phyloP scores from a whole-genome alignment of 495 filamentous ascomycete species.

The Xylaria venustula region DNA sequence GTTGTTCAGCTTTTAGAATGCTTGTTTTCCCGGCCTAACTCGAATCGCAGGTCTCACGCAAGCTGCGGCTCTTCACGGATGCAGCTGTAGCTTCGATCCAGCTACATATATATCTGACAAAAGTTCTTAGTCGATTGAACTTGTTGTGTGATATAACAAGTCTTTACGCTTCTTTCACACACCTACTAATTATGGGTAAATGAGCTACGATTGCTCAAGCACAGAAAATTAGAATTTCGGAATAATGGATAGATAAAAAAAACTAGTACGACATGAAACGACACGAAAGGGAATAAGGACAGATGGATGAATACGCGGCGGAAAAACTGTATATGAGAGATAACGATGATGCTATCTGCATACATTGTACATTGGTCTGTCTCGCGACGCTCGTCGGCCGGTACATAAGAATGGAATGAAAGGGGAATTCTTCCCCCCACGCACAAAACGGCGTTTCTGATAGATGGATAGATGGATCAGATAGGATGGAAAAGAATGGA shows the following conservation, averaged over 20 bases:
- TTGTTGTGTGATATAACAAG: neutral
- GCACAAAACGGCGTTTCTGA: neutral
- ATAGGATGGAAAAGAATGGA: too few species aligned
- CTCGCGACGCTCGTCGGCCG: neutral
- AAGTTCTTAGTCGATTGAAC: too few species aligned
- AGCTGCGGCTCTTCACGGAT: neutral
- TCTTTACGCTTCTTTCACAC: neutral
- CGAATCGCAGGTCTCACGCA: neutral
- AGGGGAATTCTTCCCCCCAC: too few species aligned
- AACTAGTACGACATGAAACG: neutral
- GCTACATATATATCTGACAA: too few species aligned
- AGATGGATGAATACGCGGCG: too few species aligned
- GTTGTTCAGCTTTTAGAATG: neutral
- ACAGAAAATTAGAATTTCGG: too few species aligned
- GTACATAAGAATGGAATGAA: neutral
- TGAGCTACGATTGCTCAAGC: neutral
- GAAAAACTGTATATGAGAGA: too few species aligned
- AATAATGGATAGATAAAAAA: constrained; percentile 2
- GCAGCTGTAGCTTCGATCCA: too few species aligned
- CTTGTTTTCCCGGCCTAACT: neutral
- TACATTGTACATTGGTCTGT: neutral
- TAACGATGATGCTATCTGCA: too few species aligned
- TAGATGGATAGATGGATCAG: too few species aligned
- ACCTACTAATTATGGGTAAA: neutral
- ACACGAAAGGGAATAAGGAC: neutral